Evolutionary conservation across 257 asterid genomes (phyloP), one percentile per base, ranked within the genome.

Genomic region (Solanum tacnaense): DNA sequence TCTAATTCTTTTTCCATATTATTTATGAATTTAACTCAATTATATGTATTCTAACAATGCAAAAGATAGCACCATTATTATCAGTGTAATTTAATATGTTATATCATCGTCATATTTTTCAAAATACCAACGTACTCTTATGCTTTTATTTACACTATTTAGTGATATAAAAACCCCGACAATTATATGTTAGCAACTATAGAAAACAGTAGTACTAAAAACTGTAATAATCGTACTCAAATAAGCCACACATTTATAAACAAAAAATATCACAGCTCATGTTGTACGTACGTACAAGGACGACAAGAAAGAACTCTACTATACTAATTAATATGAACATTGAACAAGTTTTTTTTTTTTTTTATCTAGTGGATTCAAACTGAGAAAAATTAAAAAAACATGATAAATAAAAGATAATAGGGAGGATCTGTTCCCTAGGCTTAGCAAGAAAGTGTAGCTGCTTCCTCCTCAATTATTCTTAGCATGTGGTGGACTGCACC

Each of bases 401-500:
- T 46, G 11, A 81, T 46, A 81, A 29, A 41, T 62, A 62, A 67
- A 67, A 68, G 68, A 81, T 72, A 36, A 87, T 79, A 34, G 87
- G 81, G 81, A 12, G 68, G 41, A 52, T 25, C 41, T 44, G 85
- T 46, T 36, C 79, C 89, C 92, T 94, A 93, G 91, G 93, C 85
- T 92, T 91, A 91, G 90, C 93, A 90, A 92, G 93, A 94, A 87
- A 92, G 93, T 84, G 91, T 88, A 76, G 91, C 91, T 58, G 92
- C 91, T 90, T 96, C 99, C 85, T 94, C 99, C 92, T 96, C 99
- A 87, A 97, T 96, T 91, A 94, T 94, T 94, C 98, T 91, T 34
- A 97, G 95, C 92, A 97, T 94, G 93, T 96, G 99, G 91, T 97
- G 96, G 32, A 96, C 96, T 90, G 95, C 98, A 20, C 93, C 94